A percentile compares a stretch with the other conserved stretches of the same genome.
These are phyloP conservation scores for Termitomyces titanicus DNA, from an alignment of 768 basidiomycete species.

Conservation along the genomic window DNA sequence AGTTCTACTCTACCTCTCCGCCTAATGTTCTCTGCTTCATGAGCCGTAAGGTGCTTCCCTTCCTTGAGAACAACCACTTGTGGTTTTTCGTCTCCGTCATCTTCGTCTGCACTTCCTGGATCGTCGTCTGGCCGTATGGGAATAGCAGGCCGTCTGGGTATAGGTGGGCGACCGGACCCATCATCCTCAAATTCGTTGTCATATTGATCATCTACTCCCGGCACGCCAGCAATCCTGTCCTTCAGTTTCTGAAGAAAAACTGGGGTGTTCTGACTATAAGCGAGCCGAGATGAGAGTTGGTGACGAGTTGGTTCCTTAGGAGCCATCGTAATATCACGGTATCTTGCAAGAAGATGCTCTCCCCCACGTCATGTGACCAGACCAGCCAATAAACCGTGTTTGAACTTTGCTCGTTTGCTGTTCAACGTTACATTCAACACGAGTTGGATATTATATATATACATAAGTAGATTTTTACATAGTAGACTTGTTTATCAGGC, in stretches of 20 bases:
- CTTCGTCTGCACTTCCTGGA: slow-evolving; percentile 72
- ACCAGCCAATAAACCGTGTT: too few species aligned
- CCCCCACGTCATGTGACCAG: too few species aligned
- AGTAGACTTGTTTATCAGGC: too few species aligned
- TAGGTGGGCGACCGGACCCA: slow-evolving; percentile 69
- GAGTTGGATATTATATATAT: too few species aligned
- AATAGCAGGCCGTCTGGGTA: slow-evolving; percentile 68
- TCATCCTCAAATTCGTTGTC: slow-evolving; percentile 59
- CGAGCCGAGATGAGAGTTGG: slow-evolving; percentile 68
- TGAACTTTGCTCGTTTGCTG: too few species aligned
- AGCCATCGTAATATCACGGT: slow-evolving; percentile 28
- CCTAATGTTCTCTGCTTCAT: slow-evolving; percentile 74
- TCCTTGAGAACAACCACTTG: slow-evolving; percentile 86
- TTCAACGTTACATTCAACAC: too few species aligned
- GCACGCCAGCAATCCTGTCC: slow-evolving; percentile 53
- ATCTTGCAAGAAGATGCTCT: too few species aligned
- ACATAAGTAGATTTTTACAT: too few species aligned
- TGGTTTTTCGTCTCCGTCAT: slow-evolving; percentile 74
- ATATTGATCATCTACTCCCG: slow-evolving; percentile 41
- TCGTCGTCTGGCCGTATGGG: slow-evolving; percentile 65
- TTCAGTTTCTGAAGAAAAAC: slow-evolving; percentile 65
- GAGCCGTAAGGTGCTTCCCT: slow-evolving; percentile 80
- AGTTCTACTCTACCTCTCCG: slow-evolving; percentile 51
- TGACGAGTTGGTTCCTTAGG: slow-evolving; percentile 66
- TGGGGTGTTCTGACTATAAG: slow-evolving; percentile 60